Conservation (phyloP, 2,329 filamentous ascomycete species). For the Diaporthe sp. region DNA sequence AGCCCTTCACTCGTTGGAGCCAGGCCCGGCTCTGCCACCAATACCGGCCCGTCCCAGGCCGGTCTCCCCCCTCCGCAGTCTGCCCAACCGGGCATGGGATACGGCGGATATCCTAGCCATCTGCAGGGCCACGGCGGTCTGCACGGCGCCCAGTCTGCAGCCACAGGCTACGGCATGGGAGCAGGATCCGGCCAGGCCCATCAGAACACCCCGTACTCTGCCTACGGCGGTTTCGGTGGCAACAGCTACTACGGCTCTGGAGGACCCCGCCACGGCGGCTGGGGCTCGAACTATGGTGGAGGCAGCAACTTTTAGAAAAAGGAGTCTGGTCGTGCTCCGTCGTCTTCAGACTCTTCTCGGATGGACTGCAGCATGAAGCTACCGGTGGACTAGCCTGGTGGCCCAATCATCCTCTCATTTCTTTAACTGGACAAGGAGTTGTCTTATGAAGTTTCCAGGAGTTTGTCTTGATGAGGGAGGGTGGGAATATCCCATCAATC, state of each 20-base stretch:
- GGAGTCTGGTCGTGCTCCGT: slow-evolving; percentile 32
- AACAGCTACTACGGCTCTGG: slow-evolving; percentile 62
- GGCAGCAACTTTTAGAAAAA: slow-evolving; percentile 36
- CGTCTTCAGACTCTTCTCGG: slow-evolving; percentile 30
- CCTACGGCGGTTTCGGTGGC: slow-evolving; percentile 65
- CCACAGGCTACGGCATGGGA: slow-evolving; percentile 67
- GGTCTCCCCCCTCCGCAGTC: slow-evolving; percentile 70
- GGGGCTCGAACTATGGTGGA: slow-evolving; percentile 69
- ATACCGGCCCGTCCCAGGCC: slow-evolving; percentile 65
- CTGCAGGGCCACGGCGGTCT: slow-evolving; percentile 64
- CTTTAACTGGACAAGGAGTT: slow-evolving; percentile 19
- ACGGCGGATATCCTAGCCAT: slow-evolving; percentile 70
- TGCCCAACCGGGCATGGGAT: slow-evolving; percentile 67
- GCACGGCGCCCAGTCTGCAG: slow-evolving; percentile 63
- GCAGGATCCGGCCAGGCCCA: slow-evolving; percentile 65
- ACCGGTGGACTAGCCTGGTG: slow-evolving; percentile 30
- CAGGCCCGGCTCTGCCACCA: slow-evolving; percentile 71
- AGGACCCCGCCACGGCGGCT: slow-evolving; percentile 63
- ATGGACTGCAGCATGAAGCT: slow-evolving; percentile 16
- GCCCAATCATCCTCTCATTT: slow-evolving; percentile 10
- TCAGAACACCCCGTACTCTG: slow-evolving; percentile 68
- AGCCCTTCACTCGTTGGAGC: slow-evolving; percentile 70
- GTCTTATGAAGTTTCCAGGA: slow-evolving; percentile 22
- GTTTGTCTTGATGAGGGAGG: slow-evolving; percentile 32
- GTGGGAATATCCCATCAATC: slow-evolving; percentile 25